A percentile compares a stretch with the other conserved stretches of the same genome.
Evolutionary conservation across 768 basidiomycete species (phyloP).

Genomic region (Tulasnella sp.): DNA sequence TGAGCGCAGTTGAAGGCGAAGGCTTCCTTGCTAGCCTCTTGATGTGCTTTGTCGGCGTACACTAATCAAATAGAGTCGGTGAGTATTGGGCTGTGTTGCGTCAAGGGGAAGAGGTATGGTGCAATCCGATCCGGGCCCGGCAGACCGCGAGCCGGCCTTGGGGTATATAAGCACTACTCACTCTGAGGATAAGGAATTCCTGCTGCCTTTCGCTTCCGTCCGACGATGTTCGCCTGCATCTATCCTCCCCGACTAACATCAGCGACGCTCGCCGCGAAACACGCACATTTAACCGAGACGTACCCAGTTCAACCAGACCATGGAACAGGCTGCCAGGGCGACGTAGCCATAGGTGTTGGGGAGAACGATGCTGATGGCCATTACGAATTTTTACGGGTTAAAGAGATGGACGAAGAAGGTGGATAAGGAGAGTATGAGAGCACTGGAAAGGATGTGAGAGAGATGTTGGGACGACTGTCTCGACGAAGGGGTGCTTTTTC

Average conservation of each 20-base stretch:
- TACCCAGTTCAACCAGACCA: background rate
- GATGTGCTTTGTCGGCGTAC: constrained; percentile 6
- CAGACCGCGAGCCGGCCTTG: background rate
- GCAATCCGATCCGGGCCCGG: background rate
- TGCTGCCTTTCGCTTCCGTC: background rate
- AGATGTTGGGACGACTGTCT: background rate
- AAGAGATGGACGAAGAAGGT: background rate
- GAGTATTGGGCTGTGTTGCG: background rate
- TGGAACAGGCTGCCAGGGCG: constrained; percentile 3
- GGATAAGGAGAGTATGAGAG: background rate
- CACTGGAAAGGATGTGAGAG: background rate
- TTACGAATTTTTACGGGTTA: background rate
- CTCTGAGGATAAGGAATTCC: constrained; percentile 7
- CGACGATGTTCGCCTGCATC: background rate
- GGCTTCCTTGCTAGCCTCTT: constrained; percentile 1
- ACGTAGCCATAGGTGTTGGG: constrained; percentile 4
- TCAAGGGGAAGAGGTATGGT: background rate
- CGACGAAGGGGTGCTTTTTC: background rate
- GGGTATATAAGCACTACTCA: background rate
- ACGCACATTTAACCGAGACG: background rate
- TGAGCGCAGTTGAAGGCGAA: constrained; percentile 7
- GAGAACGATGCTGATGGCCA: background rate
- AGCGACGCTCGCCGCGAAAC: background rate
- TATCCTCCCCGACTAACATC: background rate
- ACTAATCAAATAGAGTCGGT: background rate